Evolutionary conservation across 805 yeast genomes (phyloP), one percentile per base, ranked within the genome.

Genomic region (Yamadazyma insecticola): DNA sequence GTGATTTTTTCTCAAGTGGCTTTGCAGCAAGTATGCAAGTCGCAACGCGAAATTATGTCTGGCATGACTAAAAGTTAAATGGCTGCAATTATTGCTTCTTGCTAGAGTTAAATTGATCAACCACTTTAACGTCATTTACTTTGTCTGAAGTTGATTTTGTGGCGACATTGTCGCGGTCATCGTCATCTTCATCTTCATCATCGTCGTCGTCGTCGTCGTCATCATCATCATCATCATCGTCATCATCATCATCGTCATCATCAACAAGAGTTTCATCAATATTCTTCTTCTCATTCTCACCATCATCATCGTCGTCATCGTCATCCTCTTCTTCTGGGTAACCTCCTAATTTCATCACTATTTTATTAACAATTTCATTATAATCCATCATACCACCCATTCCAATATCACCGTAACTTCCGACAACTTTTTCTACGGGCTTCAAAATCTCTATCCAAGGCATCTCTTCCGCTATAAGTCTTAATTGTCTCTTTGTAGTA

Each of bases 371-470:
- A 46, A 92, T 81, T 54, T 89, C 97, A 53, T 86, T 83, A 77
- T 94, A 87, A 47, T 92, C 97, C 81, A 89, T 82, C 97, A 92
- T 92, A 33, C 98, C 97, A 29, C 98, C 97, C 87, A 92, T 83
- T n/a, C 97, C 97, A 35, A 92, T 88, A 47, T 90, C 97, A 39
- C 98, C 97, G 62, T 89, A 87, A 24, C 86, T 74, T 35, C 95
- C 87, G 50, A 83, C 78, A 5, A 90, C 95, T 57, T 90, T 90
- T 56, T 90, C 98, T 15, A 88, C 87, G 0, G 98, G 98, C 53
- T 81, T 82, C 51, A 92, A 70, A n/a, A 90, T 77, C 43, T 87
- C 95, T 40, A 90, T 81, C 90, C 94, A 90, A 21, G 90, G 86
- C 92, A 92, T 89, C 43, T 88, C 96, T 41, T 87, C 95, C 28